Evolutionary conservation across 2,329 filamentous ascomycete species (phyloP).

Genomic region (Penicillium paneum): DNA sequence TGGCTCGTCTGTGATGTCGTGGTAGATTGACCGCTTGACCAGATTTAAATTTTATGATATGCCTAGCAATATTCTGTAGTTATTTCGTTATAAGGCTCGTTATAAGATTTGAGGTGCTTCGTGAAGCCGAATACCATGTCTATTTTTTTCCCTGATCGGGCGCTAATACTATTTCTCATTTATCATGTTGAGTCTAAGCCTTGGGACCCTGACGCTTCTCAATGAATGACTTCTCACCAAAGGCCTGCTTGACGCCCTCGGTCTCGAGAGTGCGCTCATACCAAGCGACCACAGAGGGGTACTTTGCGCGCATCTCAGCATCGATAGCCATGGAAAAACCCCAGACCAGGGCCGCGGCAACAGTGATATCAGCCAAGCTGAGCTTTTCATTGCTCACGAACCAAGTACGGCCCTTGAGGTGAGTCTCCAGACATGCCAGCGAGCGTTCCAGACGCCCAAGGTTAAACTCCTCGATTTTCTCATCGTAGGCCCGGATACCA

Average conservation of each 20-base stretch:
- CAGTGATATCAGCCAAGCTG: slow-evolving; percentile 29
- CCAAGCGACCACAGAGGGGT: slow-evolving; percentile 22
- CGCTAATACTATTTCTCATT: not conserved
- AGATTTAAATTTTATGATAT: not conserved
- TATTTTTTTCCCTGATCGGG: not conserved
- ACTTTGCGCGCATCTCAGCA: slow-evolving; percentile 27
- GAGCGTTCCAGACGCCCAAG: slow-evolving; percentile 22
- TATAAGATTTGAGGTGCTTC: not conserved
- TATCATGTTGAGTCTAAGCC: not conserved
- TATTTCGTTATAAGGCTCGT: not conserved
- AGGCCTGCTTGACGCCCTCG: slow-evolving; percentile 28
- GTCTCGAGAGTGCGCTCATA: slow-evolving; percentile 23
- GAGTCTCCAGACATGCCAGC: slow-evolving; percentile 19
- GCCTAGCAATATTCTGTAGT: not conserved
- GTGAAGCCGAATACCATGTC: not conserved
- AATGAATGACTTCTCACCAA: slow-evolving; percentile 27
- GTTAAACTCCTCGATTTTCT: slow-evolving; percentile 16
- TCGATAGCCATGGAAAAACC: slow-evolving; percentile 26
- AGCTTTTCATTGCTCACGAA: slow-evolving; percentile 19
- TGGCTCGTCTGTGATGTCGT: slow-evolving; percentile 24
- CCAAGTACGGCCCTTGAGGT: slow-evolving; percentile 23
- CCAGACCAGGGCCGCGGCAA: slow-evolving; percentile 27
- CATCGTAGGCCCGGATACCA: slow-evolving; percentile 19
- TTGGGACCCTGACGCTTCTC: slow-evolving; percentile 22
- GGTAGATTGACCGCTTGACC: not conserved